Evolutionary conservation across 305 asterid species (phyloP).

Genomic region (Ajuga reptans): DNA sequence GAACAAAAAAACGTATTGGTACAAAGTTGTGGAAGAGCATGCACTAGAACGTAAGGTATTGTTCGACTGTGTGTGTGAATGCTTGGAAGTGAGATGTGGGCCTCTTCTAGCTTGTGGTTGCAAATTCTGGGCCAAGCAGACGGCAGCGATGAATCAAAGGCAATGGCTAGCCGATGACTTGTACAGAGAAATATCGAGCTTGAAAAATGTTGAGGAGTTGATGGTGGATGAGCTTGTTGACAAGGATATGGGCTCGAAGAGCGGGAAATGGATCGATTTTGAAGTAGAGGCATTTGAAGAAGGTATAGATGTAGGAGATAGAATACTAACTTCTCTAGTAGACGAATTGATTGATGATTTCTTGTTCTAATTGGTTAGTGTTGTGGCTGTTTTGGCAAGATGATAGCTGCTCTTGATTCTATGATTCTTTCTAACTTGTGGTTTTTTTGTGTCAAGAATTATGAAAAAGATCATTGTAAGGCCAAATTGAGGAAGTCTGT

Average conservation of each 20-base stretch:
- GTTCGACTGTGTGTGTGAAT: conserved; percentile 63
- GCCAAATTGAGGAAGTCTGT: conserved; percentile 6
- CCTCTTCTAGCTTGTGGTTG: conserved; percentile 37
- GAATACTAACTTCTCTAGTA: conserved; percentile 50
- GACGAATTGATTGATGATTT: conserved; percentile 69
- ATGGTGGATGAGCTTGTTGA: conserved; percentile 91
- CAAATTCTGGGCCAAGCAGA: conserved; percentile 54
- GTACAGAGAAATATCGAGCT: conserved; percentile 62
- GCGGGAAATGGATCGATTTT: conserved; percentile 84
- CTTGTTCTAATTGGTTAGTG: conserved; percentile 25
- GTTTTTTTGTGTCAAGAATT: not conserved
- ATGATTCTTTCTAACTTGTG: conserved; percentile 22
- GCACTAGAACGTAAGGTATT: conserved; percentile 46
- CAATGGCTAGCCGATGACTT: conserved; percentile 64
- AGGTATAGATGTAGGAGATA: conserved; percentile 67
- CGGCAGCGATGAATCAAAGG: conserved; percentile 28
- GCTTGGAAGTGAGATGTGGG: conserved; percentile 41
- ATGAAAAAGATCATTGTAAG: conserved; percentile 1
- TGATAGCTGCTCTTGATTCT: not conserved
- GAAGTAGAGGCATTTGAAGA: conserved; percentile 65
- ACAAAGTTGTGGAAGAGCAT: conserved; percentile 37
- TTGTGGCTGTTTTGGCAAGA: not conserved
- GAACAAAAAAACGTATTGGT: conserved; percentile 32
- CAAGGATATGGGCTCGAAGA: conserved; percentile 71
- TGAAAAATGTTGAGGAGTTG: conserved; percentile 56